Conservation (phyloP, 2,329 filamentous ascomycete genomes). For the Diplodia sapinea region DNA sequence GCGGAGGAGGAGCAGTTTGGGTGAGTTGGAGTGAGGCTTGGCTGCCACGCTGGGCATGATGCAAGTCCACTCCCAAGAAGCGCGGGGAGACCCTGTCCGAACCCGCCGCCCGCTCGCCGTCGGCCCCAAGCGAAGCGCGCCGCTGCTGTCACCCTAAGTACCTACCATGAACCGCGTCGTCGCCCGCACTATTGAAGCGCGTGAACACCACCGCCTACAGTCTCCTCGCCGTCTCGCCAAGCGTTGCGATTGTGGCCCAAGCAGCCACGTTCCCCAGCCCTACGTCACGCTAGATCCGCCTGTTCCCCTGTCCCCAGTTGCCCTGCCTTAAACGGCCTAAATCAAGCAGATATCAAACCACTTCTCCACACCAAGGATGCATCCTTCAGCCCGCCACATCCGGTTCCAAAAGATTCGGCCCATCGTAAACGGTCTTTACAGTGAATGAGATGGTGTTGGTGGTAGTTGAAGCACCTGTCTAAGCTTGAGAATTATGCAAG, state of each 20-base stretch:
- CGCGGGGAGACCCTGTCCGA: constrained; percentile 8
- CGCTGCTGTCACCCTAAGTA: constrained; percentile 5
- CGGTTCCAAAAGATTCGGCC: too few relatives aligned
- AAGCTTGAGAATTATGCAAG: too few relatives aligned
- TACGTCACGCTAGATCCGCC: constrained; percentile 12
- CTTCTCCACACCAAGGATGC: background rate
- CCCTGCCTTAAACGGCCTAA: background rate
- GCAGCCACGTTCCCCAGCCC: constrained; percentile 9
- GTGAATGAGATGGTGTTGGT: too few relatives aligned
- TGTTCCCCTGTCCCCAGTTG: background rate
- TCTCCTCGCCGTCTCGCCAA: background rate
- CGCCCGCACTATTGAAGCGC: too few relatives aligned
- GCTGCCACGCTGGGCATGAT: constrained; percentile 27
- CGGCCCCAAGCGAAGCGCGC: constrained; percentile 14
- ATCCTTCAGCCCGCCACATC: too few relatives aligned
- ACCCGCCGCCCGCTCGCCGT: background rate
- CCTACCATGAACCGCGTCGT: background rate
- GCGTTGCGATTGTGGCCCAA: constrained; percentile 1
- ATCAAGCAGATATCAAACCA: background rate
- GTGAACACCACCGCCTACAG: background rate
- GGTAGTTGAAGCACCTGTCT: too few relatives aligned
- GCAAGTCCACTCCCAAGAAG: constrained; percentile 12
- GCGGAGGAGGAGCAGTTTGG: constrained; percentile 18
- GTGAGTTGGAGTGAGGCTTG: constrained; percentile 21
- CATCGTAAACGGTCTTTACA: too few relatives aligned